Percentiles rank a stretch among this genome's conserved stretches.
Evolutionary conservation across 495 filamentous ascomycete species (phyloP).

Genomic region (Cercophora scortea): DNA sequence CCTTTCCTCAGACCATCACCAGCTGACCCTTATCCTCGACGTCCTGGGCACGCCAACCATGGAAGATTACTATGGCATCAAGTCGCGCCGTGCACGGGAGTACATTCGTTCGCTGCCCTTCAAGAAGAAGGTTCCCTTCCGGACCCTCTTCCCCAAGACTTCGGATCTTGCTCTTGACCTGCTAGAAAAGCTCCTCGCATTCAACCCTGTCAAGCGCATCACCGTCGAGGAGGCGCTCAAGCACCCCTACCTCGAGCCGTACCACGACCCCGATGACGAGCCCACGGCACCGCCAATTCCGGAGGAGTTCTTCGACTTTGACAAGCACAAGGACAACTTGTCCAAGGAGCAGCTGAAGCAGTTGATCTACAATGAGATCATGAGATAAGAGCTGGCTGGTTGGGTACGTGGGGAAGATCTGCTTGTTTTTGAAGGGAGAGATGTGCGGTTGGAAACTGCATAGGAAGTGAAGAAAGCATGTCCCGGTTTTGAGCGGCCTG

Average conservation of each 20-base stretch:
- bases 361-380: slow-evolving; percentile 96
- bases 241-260: slow-evolving; percentile 97
- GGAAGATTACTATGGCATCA: slow-evolving; percentile 99
- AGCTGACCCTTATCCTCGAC: slow-evolving; percentile 94
- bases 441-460: too few relatives aligned
- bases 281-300: slow-evolving; percentile 94
- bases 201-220: slow-evolving; percentile 98
- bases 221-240: slow-evolving; percentile 94
- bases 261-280: slow-evolving; percentile 99
- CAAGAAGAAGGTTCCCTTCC: slow-evolving; percentile 99
- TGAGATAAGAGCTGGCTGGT: slow-evolving; percentile 56
- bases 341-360: slow-evolving; percentile 98
- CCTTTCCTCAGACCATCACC: slow-evolving; percentile 74
- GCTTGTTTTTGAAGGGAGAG: too few relatives aligned
- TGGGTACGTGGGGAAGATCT: too few relatives aligned
- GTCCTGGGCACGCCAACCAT: slow-evolving; percentile 98
- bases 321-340: slow-evolving; percentile 98
- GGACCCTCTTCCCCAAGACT: slow-evolving; percentile 94
- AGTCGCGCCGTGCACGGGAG: slow-evolving; percentile 93
- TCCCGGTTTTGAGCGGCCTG: too few relatives aligned
- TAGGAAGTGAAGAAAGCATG: too few relatives aligned
- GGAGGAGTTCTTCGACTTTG: slow-evolving; percentile 99
- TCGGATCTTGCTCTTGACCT: slow-evolving; percentile 89
- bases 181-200: slow-evolving; percentile 89
- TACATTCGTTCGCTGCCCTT: slow-evolving; percentile 99